These are phyloP conservation scores for Lablab purpureus DNA, from an alignment of 306 rosid genomes.

Conservation along the genomic window DNA sequence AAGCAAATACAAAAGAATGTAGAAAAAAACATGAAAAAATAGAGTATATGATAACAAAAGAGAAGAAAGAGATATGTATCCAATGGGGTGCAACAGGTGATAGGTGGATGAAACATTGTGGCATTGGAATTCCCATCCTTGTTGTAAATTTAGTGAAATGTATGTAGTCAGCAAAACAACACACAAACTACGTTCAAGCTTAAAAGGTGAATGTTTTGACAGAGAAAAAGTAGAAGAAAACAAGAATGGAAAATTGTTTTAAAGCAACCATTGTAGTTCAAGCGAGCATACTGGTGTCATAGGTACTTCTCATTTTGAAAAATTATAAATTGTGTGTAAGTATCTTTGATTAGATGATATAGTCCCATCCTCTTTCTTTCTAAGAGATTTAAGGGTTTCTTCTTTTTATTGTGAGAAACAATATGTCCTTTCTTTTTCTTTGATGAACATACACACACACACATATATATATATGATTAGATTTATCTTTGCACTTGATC, in stretches of 20 bases:
- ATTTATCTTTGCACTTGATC: no score
- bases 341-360: no score
- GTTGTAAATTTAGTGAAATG: conserved; percentile 23
- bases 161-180: not conserved
- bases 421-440: no score
- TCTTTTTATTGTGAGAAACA: no score
- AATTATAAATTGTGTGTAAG: not conserved
- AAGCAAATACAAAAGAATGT: conserved; percentile 46
- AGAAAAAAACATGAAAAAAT: conserved; percentile 37
- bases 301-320: not conserved
- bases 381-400: no score
- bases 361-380: no score
- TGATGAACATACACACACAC: no score
- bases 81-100: conserved; percentile 35
- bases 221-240: not conserved
- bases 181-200: not conserved
- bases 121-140: conserved; percentile 57
- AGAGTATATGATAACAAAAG: not conserved
- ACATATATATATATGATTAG: no score
- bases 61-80: not conserved
- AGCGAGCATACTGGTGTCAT: not conserved
- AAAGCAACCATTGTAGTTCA: not conserved
- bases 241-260: not conserved
- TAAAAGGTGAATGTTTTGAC: not conserved
- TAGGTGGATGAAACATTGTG: conserved; percentile 54